These are phyloP conservation scores for Olyra latifolia DNA, from an alignment of 176 grass and related monocot species.

Conservation along the genomic window DNA sequence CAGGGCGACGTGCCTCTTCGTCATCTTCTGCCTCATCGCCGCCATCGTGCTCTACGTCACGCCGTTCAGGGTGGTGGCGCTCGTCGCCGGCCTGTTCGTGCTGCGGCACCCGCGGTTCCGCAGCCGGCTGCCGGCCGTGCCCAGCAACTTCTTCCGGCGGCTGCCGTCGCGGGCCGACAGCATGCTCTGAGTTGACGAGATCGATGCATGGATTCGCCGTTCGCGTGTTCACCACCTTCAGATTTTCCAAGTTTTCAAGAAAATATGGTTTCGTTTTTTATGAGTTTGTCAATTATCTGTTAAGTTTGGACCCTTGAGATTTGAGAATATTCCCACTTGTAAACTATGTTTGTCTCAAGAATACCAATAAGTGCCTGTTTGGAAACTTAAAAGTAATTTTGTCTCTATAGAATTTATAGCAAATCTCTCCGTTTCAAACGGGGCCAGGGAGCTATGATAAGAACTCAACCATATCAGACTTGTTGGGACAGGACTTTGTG, in stretches of 20 bases:
- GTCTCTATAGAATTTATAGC: too few species aligned
- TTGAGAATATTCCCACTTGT: neutral
- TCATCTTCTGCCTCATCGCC: slow-evolving; percentile 68
- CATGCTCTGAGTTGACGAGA: slow-evolving; percentile 60
- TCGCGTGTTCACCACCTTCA: neutral
- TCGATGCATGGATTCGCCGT: neutral
- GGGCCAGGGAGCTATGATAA: too few species aligned
- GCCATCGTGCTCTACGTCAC: slow-evolving; percentile 76
- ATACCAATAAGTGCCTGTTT: neutral
- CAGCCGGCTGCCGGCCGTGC: slow-evolving; percentile 69
- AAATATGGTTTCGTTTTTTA: neutral
- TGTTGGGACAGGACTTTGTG: too few species aligned
- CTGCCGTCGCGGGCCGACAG: slow-evolving; percentile 76
- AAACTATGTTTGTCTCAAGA: slow-evolving; percentile 11
- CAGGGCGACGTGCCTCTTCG: slow-evolving; percentile 67
- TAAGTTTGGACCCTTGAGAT: slow-evolving; percentile 24
- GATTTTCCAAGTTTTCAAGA: neutral
- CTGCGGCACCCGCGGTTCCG: slow-evolving; percentile 87
- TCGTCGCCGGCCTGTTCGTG: slow-evolving; percentile 65
- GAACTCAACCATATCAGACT: too few species aligned
- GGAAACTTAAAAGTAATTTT: too few species aligned
- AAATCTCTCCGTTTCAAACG: too few species aligned
- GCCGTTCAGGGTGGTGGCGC: slow-evolving; percentile 71
- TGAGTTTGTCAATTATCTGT: neutral
- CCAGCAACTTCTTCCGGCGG: slow-evolving; percentile 85